phyloP scores from a whole-genome alignment of 257 asterid species.

The Plantago major region DNA sequence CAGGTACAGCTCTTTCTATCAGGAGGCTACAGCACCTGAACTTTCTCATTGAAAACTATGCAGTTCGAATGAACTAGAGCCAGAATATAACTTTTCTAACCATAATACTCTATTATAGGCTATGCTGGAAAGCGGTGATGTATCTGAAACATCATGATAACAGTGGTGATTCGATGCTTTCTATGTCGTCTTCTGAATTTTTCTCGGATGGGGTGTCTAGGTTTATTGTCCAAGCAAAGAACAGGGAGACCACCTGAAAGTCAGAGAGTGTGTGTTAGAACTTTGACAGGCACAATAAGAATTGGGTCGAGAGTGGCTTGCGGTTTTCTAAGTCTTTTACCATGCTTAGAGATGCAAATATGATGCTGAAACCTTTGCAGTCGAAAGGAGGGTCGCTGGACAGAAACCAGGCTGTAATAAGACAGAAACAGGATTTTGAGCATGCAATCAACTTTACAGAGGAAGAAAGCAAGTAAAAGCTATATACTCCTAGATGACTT shows the following conservation, averaged over 20 bases:
- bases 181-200: slow-evolving; percentile 24
- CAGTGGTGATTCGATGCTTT: slow-evolving; percentile 66
- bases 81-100: too few relatives aligned
- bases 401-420: slow-evolving; percentile 72
- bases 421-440: slow-evolving; percentile 8
- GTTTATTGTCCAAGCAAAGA: slow-evolving; percentile 57
- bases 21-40: not conserved
- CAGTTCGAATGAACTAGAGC: too few relatives aligned
- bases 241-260: slow-evolving; percentile 51
- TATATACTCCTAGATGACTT: slow-evolving; percentile 26
- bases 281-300: not conserved
- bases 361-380: slow-evolving; percentile 90
- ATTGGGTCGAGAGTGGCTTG: not conserved
- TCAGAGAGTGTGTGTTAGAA: slow-evolving; percentile 1
- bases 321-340: slow-evolving; percentile 27
- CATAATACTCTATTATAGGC: not conserved
- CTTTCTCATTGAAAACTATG: too few relatives aligned
- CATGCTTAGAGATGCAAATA: slow-evolving; percentile 74
- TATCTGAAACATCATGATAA: slow-evolving; percentile 30
- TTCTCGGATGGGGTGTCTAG: slow-evolving; percentile 35
- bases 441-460: not conserved
- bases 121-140: not conserved
- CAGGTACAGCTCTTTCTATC: slow-evolving; percentile 5
- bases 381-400: slow-evolving; percentile 81
- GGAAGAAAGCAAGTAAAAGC: not conserved